Conservation (phyloP, 2,329 filamentous ascomycete species). For the Penicillium rolfsii region DNA sequence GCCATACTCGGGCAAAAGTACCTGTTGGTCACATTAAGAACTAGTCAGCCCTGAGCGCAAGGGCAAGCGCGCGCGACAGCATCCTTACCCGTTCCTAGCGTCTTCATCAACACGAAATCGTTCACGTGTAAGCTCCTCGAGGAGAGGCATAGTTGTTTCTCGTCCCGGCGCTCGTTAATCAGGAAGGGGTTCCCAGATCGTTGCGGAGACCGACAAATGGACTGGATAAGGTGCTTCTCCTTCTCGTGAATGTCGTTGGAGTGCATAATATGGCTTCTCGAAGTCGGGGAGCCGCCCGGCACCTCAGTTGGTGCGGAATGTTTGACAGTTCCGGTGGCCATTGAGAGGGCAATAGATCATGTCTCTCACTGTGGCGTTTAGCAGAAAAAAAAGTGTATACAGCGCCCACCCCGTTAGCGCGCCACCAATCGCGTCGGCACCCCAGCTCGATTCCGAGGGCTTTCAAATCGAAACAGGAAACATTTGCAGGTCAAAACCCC, state of each 20-base stretch:
- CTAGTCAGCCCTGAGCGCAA: constrained; percentile 17
- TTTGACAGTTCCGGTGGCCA: constrained; percentile 47
- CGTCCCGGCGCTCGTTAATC: constrained; percentile 43
- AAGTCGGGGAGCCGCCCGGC: constrained; percentile 27
- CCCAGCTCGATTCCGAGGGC: constrained; percentile 17
- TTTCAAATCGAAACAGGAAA: constrained; percentile 15
- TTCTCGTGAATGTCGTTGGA: constrained; percentile 32
- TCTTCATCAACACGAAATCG: constrained; percentile 54
- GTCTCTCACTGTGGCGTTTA: constrained; percentile 30
- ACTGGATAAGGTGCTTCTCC: constrained; percentile 37
- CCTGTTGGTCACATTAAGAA: constrained; percentile 38
- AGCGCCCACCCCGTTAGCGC: constrained; percentile 27
- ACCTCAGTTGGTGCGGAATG: constrained; percentile 38
- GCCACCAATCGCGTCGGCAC: constrained; percentile 28
- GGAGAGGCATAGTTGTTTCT: constrained; percentile 44
- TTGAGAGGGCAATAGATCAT: constrained; percentile 40
- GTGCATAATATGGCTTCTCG: constrained; percentile 21
- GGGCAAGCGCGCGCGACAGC: background rate
- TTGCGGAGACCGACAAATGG: constrained; percentile 32
- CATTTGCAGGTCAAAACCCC: constrained; percentile 14
- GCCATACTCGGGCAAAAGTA: constrained; percentile 57
- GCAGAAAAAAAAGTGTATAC: constrained; percentile 22
- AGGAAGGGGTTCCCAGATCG: constrained; percentile 42
- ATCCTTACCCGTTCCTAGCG: constrained; percentile 53
- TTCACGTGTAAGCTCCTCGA: constrained; percentile 43